These are phyloP conservation scores for Phytophthora pini DNA, from an alignment of 352 stramenopile genomes.

Conservation along the genomic window DNA sequence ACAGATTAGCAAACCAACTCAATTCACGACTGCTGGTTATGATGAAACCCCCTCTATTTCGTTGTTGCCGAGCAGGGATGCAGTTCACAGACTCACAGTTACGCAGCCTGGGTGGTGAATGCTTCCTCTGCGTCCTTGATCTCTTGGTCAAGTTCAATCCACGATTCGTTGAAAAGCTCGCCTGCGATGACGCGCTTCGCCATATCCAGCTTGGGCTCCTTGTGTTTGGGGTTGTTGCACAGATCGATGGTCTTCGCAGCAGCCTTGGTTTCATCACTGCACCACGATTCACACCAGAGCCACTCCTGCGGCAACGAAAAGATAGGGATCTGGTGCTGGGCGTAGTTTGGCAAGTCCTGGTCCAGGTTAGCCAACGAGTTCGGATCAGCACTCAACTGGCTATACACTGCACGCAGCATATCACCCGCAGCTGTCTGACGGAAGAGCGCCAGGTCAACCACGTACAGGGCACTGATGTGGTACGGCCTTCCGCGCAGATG, in stretches of 20 bases:
- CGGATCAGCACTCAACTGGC: conserved; percentile 96
- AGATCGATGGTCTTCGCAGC: conserved; percentile 99
- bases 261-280: conserved; percentile 97
- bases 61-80: conserved; percentile 12
- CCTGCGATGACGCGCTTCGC: conserved; percentile 98
- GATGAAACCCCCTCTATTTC: conserved; percentile 20
- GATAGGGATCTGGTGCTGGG: conserved; percentile 95
- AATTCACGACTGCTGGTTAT: conserved; percentile 20
- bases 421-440: conserved; percentile 95
- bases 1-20: conserved; percentile 21
- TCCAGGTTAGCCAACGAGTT: conserved; percentile 99
- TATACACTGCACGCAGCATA: conserved; percentile 96
- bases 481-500: conserved; percentile 98
- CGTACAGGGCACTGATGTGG: conserved; percentile 99
- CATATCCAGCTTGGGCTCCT: conserved; percentile 99
- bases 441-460: conserved; percentile 98
- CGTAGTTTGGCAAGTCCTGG: conserved; percentile 99
- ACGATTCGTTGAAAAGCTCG: conserved; percentile 97
- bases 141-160: conserved; percentile 98
- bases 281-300: conserved; percentile 99
- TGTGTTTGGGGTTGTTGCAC: conserved; percentile 99
- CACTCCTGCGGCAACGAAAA: conserved; percentile 98
- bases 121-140: conserved; percentile 84
- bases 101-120: conserved; percentile 15
- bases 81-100: conserved; percentile 12